Conservation (phyloP, 306 rosid genomes). For the Fragaria vesca region DNA sequence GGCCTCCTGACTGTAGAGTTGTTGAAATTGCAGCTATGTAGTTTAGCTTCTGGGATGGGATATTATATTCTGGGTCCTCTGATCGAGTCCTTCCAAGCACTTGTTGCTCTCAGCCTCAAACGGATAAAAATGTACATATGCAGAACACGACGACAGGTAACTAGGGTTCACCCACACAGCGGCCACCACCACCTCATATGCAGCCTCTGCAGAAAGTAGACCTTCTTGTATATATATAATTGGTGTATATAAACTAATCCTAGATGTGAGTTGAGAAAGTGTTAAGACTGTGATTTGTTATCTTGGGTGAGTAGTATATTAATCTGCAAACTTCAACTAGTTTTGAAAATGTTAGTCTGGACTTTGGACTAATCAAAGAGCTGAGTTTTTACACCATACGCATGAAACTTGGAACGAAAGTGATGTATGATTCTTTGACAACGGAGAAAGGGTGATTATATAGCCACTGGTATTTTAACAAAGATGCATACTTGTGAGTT, state of each 20-base stretch:
- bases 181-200: not conserved
- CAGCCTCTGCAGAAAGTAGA: not conserved
- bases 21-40: not conserved
- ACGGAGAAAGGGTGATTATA: not conserved
- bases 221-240: not conserved
- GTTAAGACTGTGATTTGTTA: not conserved
- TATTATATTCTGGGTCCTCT: not conserved
- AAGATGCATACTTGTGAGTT: not conserved
- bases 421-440: not conserved
- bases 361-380: not conserved
- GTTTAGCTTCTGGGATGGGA: not conserved
- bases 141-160: not conserved
- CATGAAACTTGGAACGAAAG: not conserved
- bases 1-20: not conserved
- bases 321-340: not conserved
- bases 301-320: not conserved
- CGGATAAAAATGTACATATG: not conserved
- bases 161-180: not conserved
- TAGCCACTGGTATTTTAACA: not conserved
- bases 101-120: conserved; percentile 3
- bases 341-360: not conserved
- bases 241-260: not conserved
- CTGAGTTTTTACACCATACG: not conserved
- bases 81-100: conserved; percentile 3
- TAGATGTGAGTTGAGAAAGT: not conserved